Base-by-base conservation (phyloP, 2,329 filamentous ascomycete species). In the Apiospora saccharicola region DNA sequence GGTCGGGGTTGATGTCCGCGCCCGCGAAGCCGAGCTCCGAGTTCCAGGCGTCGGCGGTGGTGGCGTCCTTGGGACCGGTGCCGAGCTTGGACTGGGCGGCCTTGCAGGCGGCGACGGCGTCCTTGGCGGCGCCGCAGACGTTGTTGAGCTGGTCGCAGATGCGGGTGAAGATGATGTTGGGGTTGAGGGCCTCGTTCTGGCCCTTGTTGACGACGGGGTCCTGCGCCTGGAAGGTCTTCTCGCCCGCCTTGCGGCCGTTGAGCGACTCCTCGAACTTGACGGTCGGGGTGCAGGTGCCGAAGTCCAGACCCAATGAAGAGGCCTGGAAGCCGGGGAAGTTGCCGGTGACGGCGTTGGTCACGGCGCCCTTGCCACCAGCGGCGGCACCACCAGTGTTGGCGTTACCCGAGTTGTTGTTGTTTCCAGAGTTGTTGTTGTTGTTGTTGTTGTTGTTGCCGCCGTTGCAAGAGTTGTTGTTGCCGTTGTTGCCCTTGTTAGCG, bases 111-210 rank as follows among this genome's bases (percentile, higher is more conserved):
- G 85, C 79, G 75, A 88, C 85, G 71, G 90, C 91, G 4, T 88
- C 90, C 37, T 83, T 85, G 78, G 90, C 90, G 70, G 91, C 91
- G 51, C 84, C 83, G 82, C 91, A 93, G 49, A 91, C 89, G 82
- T 92, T 93, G 78, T 82, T 86, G 72, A 93, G 86, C 83, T 92
- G 90, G 81, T 93, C 91, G 81, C 89, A 91, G 80, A 93, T 90
- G 74, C 90, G 88, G 86, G 92, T 92, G 80, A 90, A 92, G 85
- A 93, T 93, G 85, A 93, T 93, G 84, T 89, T 89, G 72, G 91
- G 91, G 88, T 93, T 93, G 67, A 93, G 85, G 12, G 91, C 90
- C 79, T 93, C 91, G 77, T 90, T 82, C 81, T 93, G 91, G 70
- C 88, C 88, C 78, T 89, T 83, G 75, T 89, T 87, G 72, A 92